Base-by-base conservation (phyloP, 2,329 filamentous ascomycete species). In the Trichoderma sp. region DNA sequence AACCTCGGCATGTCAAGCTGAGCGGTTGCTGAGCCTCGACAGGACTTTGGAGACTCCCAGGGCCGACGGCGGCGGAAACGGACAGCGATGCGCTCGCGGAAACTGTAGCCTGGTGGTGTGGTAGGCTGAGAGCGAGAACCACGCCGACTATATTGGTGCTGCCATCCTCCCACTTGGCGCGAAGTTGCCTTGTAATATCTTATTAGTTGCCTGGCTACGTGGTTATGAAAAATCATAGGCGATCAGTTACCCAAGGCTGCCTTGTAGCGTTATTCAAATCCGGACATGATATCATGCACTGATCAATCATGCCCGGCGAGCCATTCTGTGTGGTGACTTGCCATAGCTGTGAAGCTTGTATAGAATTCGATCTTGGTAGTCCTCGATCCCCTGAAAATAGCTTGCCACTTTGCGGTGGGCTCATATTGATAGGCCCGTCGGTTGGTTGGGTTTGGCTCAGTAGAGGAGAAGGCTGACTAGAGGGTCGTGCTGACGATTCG, bases 21-120 rank as follows among this genome's bases (percentile, higher is more conserved):
- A 31, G 76, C 74, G 4, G 69, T 60, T 6, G 78, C 38, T 27
- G 77, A 77, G 31, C 66, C 71, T 67, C 76, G 74, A 6, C 78
- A 78, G 18, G 66, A 75, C 27, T 76, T 80, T 8, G 78, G 75
- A n/a, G 78, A 80, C 60, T 77, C 77, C 79, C 77, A 83, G 7
- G 78, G 77, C 7, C 81, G 80, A 18, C 75, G 75, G 16, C 79
- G 79, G 35, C 79, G 79, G 62, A 83, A 76, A 12, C 79, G 79
- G 18, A 75, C 64, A 8, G 77, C 76, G 16, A 81, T 74, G 11
- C 80, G 79, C 31, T 76, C 76, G 8, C 80, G 77, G n/a, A 82
- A 64, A 45, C 76, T 74, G 21, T 82, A 65, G 33, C 76, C 74
- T 1, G 75, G 78, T 18, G 81, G 80, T 5, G 79, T 80, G 12